These are phyloP conservation scores for Citrus medica DNA, from an alignment of 345 rosid genomes.

Conservation along the genomic window DNA sequence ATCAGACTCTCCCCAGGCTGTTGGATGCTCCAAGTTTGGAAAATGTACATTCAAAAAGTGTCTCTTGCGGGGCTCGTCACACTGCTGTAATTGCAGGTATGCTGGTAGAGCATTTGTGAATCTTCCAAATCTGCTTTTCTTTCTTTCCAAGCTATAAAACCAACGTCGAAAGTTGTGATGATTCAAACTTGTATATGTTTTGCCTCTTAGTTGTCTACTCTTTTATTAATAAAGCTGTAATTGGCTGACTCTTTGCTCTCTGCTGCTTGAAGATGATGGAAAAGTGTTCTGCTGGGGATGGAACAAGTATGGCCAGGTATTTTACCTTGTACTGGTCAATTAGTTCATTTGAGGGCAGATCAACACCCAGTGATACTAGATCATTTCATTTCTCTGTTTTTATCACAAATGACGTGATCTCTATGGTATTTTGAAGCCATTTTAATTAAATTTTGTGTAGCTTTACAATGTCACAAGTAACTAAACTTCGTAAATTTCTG, in stretches of 20 bases:
- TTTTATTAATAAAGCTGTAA: neutral
- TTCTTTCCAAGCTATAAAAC: neutral
- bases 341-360: neutral
- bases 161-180: neutral
- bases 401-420: neutral
- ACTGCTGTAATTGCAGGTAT: slow-evolving; percentile 71
- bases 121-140: neutral
- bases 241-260: slow-evolving; percentile 11
- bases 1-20: slow-evolving; percentile 83
- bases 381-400: neutral
- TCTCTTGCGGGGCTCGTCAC: slow-evolving; percentile 99
- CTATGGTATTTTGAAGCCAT: neutral
- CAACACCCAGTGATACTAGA: neutral
- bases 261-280: slow-evolving; percentile 57
- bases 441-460: neutral
- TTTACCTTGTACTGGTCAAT: neutral
- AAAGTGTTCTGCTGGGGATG: slow-evolving; percentile 96
- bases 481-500: neutral
- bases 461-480: neutral
- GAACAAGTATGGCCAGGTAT: slow-evolving; percentile 99
- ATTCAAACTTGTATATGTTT: neutral
- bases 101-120: neutral
- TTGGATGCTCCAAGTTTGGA: slow-evolving; percentile 87
- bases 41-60: slow-evolving; percentile 41
- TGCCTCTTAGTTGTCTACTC: neutral